These are phyloP conservation scores for Setaria italica DNA, from an alignment of 202 grass and related monocot species.

Conservation along the genomic window DNA sequence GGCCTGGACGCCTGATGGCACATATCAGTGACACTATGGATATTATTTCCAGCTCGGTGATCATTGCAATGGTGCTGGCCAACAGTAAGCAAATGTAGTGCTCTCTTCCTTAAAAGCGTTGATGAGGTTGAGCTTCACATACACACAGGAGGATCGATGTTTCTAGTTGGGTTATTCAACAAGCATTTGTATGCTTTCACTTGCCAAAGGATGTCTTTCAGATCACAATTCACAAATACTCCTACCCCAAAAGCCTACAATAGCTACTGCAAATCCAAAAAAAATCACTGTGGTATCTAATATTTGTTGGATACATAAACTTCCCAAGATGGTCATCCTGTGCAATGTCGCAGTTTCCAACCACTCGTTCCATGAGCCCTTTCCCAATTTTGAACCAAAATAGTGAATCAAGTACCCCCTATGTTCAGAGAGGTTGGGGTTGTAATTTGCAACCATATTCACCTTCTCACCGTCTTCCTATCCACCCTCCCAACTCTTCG, in stretches of 20 bases:
- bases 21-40: background rate
- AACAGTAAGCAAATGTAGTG: background rate
- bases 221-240: background rate
- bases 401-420: background rate
- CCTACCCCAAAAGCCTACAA: background rate
- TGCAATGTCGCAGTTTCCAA: background rate
- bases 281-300: background rate
- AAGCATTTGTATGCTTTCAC: background rate
- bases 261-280: background rate
- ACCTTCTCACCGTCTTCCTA: background rate
- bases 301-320: background rate
- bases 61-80: background rate
- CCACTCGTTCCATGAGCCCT: background rate
- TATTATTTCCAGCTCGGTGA: background rate
- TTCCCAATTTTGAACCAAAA: background rate
- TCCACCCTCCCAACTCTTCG: background rate
- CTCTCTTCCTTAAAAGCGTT: constrained; percentile 6
- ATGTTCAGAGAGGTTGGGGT: background rate
- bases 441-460: background rate
- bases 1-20: background rate
- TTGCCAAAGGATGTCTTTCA: constrained; percentile 15
- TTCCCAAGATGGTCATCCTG: constrained; percentile 1
- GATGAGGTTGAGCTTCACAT: constrained; percentile 13
- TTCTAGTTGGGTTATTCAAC: constrained; percentile 25
- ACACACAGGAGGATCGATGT: background rate